Evolutionary conservation across 148 eudicot species (phyloP).

Genomic region (Polygonum aviculare): DNA sequence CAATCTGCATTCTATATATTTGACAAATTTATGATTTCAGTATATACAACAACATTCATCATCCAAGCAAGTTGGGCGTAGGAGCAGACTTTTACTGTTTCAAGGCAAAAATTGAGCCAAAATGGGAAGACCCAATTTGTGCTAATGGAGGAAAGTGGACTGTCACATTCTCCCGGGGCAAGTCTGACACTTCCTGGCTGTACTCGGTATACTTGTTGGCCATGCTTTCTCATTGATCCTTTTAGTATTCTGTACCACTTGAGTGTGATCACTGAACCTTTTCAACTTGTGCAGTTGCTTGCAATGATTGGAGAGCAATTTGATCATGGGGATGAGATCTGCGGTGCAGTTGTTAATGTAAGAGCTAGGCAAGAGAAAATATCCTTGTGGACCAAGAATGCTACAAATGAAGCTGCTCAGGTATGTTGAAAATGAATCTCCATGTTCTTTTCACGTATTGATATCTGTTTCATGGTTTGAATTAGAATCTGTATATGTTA

Average conservation of each 20-base stretch:
- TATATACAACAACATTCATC: slow-evolving; percentile 68
- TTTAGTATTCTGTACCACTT: background rate
- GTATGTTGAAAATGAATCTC: slow-evolving; percentile 22
- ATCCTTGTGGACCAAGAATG: slow-evolving; percentile 85
- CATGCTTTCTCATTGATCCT: background rate
- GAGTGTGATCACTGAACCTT: background rate
- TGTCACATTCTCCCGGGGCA: slow-evolving; percentile 31
- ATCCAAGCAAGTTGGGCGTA: slow-evolving; percentile 66
- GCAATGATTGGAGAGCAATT: slow-evolving; percentile 98
- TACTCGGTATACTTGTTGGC: slow-evolving; percentile 45
- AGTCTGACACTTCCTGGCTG: slow-evolving; percentile 73
- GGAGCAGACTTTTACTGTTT: slow-evolving; percentile 80
- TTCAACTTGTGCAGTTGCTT: slow-evolving; percentile 40
- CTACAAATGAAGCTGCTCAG: slow-evolving; percentile 93
- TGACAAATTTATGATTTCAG: slow-evolving; percentile 28
- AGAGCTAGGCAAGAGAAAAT: slow-evolving; percentile 66
- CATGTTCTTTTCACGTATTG: background rate
- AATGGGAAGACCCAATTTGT: slow-evolving; percentile 98
- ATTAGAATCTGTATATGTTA: background rate
- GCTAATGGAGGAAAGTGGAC: slow-evolving; percentile 97
- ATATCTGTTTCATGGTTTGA: background rate
- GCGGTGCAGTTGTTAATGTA: slow-evolving; percentile 91
- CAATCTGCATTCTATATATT: slow-evolving; percentile 36
- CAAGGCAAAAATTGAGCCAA: slow-evolving; percentile 82
- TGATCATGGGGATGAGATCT: slow-evolving; percentile 92